Conservation (phyloP, 1,284 basidiomycete species). For the Flammula alnicola region DNA sequence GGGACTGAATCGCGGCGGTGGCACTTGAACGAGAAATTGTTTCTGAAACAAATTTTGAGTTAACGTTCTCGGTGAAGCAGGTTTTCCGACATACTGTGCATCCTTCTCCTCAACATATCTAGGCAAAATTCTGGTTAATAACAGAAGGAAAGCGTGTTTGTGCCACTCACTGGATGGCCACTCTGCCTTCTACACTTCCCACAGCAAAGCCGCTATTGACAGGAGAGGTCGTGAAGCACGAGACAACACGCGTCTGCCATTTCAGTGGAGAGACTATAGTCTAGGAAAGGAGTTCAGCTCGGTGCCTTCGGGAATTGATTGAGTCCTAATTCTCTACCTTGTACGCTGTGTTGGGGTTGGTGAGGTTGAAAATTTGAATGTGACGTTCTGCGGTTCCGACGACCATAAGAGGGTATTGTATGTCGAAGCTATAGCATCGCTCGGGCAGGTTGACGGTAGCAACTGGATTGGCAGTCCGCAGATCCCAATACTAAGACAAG, state of each 20-base stretch:
- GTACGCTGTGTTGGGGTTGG: slow-evolving; percentile 76
- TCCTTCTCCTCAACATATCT: slow-evolving; percentile 88
- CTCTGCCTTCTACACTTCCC: slow-evolving; percentile 94
- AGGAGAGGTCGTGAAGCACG: slow-evolving; percentile 77
- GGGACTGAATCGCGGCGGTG: slow-evolving; percentile 81
- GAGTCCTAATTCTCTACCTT: slow-evolving; percentile 53
- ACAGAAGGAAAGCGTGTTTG: neutral
- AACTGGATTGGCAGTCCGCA: slow-evolving; percentile 74
- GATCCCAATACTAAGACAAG: slow-evolving; percentile 84
- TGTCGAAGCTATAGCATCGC: slow-evolving; percentile 88
- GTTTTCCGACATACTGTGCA: slow-evolving; percentile 55
- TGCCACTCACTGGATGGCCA: slow-evolving; percentile 89
- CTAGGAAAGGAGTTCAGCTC: slow-evolving; percentile 39
- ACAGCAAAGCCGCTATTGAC: slow-evolving; percentile 82
- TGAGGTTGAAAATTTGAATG: slow-evolving; percentile 88
- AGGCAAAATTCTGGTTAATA: slow-evolving; percentile 1
- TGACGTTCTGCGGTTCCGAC: slow-evolving; percentile 94
- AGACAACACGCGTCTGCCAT: slow-evolving; percentile 92
- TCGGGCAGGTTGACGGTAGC: slow-evolving; percentile 85
- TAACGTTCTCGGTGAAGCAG: neutral
- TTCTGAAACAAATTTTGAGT: slow-evolving; percentile 44
- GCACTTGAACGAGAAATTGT: slow-evolving; percentile 97
- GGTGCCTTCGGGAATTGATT: neutral
- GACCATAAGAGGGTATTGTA: slow-evolving; percentile 86
- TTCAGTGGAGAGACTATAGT: slow-evolving; percentile 85